These are phyloP conservation scores for Acacia melanoxylon DNA, from an alignment of 306 rosid genomes.

Conservation along the genomic window DNA sequence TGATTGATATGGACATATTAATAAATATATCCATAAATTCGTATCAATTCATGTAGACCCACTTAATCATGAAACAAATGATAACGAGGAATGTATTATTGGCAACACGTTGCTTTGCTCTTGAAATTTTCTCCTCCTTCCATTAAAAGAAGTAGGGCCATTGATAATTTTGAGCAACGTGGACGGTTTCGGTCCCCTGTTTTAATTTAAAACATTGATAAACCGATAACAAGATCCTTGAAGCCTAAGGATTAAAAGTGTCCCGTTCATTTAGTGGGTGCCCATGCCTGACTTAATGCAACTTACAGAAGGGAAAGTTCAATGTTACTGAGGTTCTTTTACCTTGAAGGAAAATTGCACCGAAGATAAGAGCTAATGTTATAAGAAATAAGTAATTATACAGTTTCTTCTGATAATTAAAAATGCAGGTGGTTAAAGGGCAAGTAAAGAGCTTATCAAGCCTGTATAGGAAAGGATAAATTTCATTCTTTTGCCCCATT, in stretches of 20 bases:
- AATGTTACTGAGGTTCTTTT: background rate
- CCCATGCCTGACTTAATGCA: background rate
- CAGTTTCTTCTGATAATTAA: background rate
- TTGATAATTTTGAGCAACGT: background rate
- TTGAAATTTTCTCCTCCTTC: background rate
- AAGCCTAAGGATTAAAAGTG: background rate
- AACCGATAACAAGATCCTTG: background rate
- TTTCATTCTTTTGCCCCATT: constrained; percentile 40
- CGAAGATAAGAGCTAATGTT: background rate
- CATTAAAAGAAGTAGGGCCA: background rate
- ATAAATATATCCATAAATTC: background rate
- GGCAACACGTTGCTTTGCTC: background rate
- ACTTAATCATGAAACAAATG: background rate
- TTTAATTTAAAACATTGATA: background rate
- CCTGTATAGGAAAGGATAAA: constrained; percentile 60
- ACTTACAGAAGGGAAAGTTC: background rate
- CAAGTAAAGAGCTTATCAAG: constrained; percentile 54
- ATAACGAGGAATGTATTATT: background rate
- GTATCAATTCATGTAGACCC: background rate
- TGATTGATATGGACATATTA: background rate
- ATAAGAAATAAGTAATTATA: background rate
- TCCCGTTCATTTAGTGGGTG: background rate
- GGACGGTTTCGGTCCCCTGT: background rate
- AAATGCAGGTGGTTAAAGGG: constrained; percentile 29
- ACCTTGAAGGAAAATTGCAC: background rate